Evolutionary conservation across 495 filamentous ascomycete genomes (phyloP).

Genomic region (Cercophora samala): DNA sequence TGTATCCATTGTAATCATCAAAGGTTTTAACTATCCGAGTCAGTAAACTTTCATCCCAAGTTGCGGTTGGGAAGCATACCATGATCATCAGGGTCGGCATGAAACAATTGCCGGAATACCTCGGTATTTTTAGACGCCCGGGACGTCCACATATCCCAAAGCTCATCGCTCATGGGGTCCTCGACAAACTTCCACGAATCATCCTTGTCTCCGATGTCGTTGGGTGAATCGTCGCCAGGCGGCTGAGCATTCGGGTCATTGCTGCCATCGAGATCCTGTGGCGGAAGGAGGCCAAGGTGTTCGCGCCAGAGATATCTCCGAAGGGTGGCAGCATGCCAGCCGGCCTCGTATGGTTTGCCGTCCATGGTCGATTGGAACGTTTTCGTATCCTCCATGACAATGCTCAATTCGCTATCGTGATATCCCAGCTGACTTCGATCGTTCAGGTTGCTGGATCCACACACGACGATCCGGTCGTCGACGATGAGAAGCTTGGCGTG

Average conservation of each 20-base stretch:
- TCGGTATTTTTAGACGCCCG: conserved; percentile 75
- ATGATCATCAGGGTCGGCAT: conserved; percentile 85
- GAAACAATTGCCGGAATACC: conserved; percentile 84
- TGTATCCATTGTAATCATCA: conserved; percentile 79
- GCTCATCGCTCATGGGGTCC: conserved; percentile 72
- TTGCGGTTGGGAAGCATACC: conserved; percentile 42
- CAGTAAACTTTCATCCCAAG: conserved; percentile 6
- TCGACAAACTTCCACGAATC: conserved; percentile 71
- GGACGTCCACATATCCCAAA: conserved; percentile 83
- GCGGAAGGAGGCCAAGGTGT: conserved; percentile 77
- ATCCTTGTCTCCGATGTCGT: conserved; percentile 59
- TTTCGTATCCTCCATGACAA: conserved; percentile 84
- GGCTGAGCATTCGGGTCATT: conserved; percentile 78
- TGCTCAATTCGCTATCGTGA: conserved; percentile 88
- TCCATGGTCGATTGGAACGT: conserved; percentile 74
- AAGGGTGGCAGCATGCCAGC: conserved; percentile 73
- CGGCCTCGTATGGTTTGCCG: conserved; percentile 69
- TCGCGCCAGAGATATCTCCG: conserved; percentile 88
- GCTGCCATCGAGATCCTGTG: conserved; percentile 67
- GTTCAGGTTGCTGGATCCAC: conserved; percentile 88
- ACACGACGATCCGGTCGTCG: conserved; percentile 77
- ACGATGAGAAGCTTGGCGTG: conserved; percentile 86
- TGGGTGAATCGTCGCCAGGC: conserved; percentile 65
- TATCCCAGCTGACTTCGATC: conserved; percentile 86
- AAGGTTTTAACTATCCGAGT: conserved; percentile 66